phyloP scores from a whole-genome alignment of 495 filamentous ascomycete species.

The Trichoderma virens region DNA sequence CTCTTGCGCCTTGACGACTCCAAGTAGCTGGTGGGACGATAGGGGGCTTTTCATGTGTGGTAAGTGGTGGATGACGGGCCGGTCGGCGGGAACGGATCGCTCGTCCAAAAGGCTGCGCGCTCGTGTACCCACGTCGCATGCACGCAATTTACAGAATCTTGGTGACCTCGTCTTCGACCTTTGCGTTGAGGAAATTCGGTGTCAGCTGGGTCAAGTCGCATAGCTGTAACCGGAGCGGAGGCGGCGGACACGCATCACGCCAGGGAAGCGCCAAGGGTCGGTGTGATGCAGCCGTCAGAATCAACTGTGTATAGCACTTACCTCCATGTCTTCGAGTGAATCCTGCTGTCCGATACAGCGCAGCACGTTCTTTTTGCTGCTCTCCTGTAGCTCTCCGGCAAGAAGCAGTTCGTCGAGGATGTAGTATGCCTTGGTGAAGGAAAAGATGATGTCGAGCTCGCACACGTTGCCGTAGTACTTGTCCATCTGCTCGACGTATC shows the following conservation, averaged over 20 bases:
- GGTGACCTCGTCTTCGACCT: slow-evolving; percentile 95
- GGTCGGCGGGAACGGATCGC: neutral
- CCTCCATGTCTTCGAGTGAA: slow-evolving; percentile 95
- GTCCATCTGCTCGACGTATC: slow-evolving; percentile 99
- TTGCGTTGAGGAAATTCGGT: slow-evolving; percentile 27
- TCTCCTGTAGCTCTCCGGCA: slow-evolving; percentile 96
- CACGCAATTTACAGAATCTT: slow-evolving; percentile 76
- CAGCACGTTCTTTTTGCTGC: slow-evolving; percentile 97
- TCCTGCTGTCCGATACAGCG: slow-evolving; percentile 92
- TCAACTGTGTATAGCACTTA: slow-evolving; percentile 40
- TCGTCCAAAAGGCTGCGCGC: neutral
- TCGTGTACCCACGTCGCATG: neutral
- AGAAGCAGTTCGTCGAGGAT: slow-evolving; percentile 96
- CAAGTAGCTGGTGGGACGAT: slow-evolving; percentile 1
- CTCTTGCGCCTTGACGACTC: slow-evolving; percentile 1
- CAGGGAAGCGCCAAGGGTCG: neutral
- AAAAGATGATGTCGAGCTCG: slow-evolving; percentile 97
- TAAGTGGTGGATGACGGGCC: neutral
- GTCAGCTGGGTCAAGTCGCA: slow-evolving; percentile 46
- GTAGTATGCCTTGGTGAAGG: slow-evolving; percentile 87
- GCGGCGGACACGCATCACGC: neutral
- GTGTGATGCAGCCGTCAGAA: slow-evolving; percentile 2
- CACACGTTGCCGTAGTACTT: slow-evolving; percentile 99
- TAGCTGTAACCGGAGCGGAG: slow-evolving; percentile 7
- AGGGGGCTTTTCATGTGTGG: neutral